Conservation (phyloP, 441 rosid genomes). For the Capsella rubella region DNA sequence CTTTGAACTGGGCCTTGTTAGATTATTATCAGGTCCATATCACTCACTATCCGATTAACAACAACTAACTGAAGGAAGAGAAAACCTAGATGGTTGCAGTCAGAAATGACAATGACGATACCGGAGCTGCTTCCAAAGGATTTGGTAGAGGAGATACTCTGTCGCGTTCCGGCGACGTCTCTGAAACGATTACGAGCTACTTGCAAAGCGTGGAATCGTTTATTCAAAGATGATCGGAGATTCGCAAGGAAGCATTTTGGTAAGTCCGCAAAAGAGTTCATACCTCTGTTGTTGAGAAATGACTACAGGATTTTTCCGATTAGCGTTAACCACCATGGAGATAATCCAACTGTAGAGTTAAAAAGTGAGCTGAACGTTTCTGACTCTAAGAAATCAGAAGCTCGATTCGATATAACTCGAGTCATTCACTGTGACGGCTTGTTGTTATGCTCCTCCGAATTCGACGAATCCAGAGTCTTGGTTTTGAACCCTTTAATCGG, state of each 20-base stretch:
- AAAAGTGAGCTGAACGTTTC: neutral
- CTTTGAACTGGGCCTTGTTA: conserved; percentile 9
- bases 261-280: neutral
- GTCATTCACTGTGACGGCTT: conserved; percentile 25
- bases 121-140: neutral
- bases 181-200: neutral
- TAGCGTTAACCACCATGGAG: neutral
- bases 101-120: neutral
- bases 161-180: neutral
- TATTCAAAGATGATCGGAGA: neutral
- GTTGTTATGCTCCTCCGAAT: neutral
- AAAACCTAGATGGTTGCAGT: neutral
- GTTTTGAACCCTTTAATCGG: conserved; percentile 18
- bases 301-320: neutral
- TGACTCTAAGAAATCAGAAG: neutral
- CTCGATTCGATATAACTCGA: neutral
- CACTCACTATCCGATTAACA: neutral
- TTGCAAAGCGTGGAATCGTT: neutral
- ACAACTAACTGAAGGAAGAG: neutral
- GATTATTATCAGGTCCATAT: neutral
- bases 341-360: neutral
- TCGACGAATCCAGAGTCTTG: neutral
- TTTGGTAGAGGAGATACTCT: conserved; percentile 2
- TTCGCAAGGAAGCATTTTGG: neutral
- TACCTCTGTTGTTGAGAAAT: neutral